Conservation (phyloP, 306 rosid species). For the Pyrus betulifolia region DNA sequence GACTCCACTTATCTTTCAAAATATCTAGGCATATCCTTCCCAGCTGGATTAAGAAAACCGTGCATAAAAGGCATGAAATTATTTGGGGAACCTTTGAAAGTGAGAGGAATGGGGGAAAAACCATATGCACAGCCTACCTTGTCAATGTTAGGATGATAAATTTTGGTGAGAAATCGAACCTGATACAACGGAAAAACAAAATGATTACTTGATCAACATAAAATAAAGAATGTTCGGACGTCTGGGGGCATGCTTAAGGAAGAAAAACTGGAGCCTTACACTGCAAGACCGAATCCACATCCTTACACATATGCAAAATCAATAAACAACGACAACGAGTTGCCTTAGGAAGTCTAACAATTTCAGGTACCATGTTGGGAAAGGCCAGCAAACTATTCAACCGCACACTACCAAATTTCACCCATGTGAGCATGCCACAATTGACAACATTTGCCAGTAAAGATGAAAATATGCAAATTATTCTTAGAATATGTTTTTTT, state of each 20-base stretch:
- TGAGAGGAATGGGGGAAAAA: not conserved
- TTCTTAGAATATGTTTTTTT: not conserved
- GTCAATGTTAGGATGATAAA: conserved; percentile 96
- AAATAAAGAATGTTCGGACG: conserved; percentile 2
- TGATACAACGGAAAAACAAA: conserved; percentile 22
- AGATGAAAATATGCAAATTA: not conserved
- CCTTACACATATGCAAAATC: not conserved
- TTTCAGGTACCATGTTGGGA: not conserved
- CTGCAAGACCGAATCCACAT: not conserved
- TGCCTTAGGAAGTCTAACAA: not conserved
- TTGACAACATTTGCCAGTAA: not conserved
- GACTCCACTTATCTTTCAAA: conserved; percentile 91
- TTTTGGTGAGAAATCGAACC: conserved; percentile 96
- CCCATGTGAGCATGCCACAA: not conserved
- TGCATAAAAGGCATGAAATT: conserved; percentile 5
- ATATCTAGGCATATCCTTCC: conserved; percentile 93
- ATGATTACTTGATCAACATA: not conserved
- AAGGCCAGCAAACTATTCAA: not conserved
- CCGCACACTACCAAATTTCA: not conserved
- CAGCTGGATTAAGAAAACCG: conserved; percentile 39
- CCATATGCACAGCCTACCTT: conserved; percentile 41
- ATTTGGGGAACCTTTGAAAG: not conserved
- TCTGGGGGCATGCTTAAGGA: not conserved
- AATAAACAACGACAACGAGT: not conserved
- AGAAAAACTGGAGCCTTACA: not conserved